phyloP scores from a whole-genome alignment of 78 protist genomes.

The Planoprotostelium fungivorum region DNA sequence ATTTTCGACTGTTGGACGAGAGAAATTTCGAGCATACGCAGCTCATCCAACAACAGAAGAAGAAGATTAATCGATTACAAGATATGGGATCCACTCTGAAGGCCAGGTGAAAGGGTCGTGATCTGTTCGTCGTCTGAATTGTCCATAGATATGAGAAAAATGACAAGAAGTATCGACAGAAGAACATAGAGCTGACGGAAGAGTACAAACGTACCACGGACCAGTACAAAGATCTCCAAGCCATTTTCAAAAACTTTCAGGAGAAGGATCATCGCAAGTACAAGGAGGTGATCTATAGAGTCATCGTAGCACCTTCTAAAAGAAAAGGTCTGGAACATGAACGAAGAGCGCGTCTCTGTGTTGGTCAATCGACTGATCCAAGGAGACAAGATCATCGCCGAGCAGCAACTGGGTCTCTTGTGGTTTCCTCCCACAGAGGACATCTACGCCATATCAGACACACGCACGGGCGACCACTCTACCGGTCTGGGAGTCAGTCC shows the following conservation, averaged over 20 bases:
- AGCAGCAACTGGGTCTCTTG: slow-evolving; percentile 58
- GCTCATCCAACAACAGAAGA: slow-evolving; percentile 58
- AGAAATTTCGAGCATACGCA: slow-evolving; percentile 63
- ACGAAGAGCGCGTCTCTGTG: slow-evolving; percentile 48
- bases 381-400: slow-evolving; percentile 67
- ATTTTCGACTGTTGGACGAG: slow-evolving; percentile 58
- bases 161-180: slow-evolving; percentile 34
- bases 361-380: slow-evolving; percentile 19
- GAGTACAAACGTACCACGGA: slow-evolving; percentile 66
- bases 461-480: background rate
- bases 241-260: slow-evolving; percentile 66
- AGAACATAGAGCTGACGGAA: slow-evolving; percentile 52
- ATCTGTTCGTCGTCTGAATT: background rate
- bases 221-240: slow-evolving; percentile 78
- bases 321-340: slow-evolving; percentile 48
- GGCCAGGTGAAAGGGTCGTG: background rate
- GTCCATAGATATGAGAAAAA: slow-evolving; percentile 25
- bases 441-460: background rate
- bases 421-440: slow-evolving; percentile 62
- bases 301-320: too few relatives aligned
- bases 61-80: slow-evolving; percentile 21
- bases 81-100: background rate
- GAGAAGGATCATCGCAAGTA: slow-evolving; percentile 27
- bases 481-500: background rate
- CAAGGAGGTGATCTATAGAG: slow-evolving; percentile 64